phyloP scores from a whole-genome alignment of 192 early-diverging fungal species.

The Pilaira anomala region DNA sequence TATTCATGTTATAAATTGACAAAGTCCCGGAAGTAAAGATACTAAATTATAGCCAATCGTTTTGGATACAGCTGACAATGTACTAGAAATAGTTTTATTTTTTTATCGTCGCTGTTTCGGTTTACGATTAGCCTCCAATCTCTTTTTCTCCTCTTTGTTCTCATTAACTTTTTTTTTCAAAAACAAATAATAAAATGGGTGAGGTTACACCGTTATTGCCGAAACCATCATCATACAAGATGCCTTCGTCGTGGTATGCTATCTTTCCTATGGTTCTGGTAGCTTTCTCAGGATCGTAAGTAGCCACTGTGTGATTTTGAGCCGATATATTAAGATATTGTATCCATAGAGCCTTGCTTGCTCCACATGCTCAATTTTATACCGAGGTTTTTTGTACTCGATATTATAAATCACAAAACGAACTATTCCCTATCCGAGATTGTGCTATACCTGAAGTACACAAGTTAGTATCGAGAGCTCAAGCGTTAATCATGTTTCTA shows the following conservation, averaged over 20 bases:
- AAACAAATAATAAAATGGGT: not conserved
- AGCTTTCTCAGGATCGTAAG: not conserved
- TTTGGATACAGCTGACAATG: too few species aligned
- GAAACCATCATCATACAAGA: not conserved
- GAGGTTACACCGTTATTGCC: constrained; percentile 3
- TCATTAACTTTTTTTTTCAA: not conserved
- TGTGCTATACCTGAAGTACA: constrained; percentile 39
- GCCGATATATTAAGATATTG: not conserved
- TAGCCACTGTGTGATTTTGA: not conserved
- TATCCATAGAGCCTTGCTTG: constrained; percentile 10
- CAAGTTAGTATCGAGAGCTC: constrained; percentile 18
- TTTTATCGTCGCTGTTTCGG: too few species aligned
- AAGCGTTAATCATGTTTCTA: constrained; percentile 25
- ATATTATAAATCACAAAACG: constrained; percentile 22
- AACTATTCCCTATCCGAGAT: constrained; percentile 23
- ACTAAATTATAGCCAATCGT: too few species aligned
- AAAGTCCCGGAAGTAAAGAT: too few species aligned
- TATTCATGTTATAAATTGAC: too few species aligned
- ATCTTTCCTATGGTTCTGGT: constrained; percentile 14
- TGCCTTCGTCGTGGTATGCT: constrained; percentile 13
- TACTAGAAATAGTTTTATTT: too few species aligned
- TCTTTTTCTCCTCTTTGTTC: not conserved
- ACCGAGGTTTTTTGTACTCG: constrained; percentile 37
- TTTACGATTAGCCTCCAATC: not conserved
- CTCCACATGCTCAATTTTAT: constrained; percentile 31